phyloP scores from a whole-genome alignment of 768 basidiomycete species.

The Lactarius tabidus region DNA sequence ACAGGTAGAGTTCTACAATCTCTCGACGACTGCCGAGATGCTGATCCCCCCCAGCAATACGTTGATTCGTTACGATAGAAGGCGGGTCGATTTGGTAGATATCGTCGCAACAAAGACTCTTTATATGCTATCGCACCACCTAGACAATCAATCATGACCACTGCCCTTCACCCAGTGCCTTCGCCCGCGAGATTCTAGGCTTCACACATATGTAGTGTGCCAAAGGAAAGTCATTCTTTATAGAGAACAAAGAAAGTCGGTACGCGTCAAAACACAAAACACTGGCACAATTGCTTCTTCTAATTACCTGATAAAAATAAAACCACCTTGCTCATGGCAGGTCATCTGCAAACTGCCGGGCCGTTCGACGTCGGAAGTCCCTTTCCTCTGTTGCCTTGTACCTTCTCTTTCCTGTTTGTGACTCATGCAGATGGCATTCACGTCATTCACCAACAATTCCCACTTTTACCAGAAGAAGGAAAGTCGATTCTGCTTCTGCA shows the following conservation, averaged over 20 bases:
- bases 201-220: neutral
- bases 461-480: too few relatives aligned
- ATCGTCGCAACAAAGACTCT: neutral
- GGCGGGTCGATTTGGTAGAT: conserved; percentile 4
- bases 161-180: too few relatives aligned
- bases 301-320: conserved; percentile 1
- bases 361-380: too few relatives aligned
- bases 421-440: too few relatives aligned
- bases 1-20: conserved; percentile 42
- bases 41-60: conserved; percentile 46
- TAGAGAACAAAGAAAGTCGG: neutral
- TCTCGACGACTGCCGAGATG: neutral
- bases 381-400: too few relatives aligned
- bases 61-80: conserved; percentile 46
- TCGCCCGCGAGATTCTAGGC: too few relatives aligned
- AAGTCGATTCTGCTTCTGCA: too few relatives aligned
- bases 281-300: neutral
- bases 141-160: neutral
- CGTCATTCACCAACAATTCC: too few relatives aligned
- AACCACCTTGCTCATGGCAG: too few relatives aligned
- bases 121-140: neutral
- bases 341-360: too few relatives aligned
- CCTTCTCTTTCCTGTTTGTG: too few relatives aligned
- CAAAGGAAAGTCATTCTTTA: neutral
- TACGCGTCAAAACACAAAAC: conserved; percentile 8